Evolutionary conservation across 306 rosid species (phyloP), one percentile per base, ranked within the genome.

Genomic region (Astragalus membranaceus): DNA sequence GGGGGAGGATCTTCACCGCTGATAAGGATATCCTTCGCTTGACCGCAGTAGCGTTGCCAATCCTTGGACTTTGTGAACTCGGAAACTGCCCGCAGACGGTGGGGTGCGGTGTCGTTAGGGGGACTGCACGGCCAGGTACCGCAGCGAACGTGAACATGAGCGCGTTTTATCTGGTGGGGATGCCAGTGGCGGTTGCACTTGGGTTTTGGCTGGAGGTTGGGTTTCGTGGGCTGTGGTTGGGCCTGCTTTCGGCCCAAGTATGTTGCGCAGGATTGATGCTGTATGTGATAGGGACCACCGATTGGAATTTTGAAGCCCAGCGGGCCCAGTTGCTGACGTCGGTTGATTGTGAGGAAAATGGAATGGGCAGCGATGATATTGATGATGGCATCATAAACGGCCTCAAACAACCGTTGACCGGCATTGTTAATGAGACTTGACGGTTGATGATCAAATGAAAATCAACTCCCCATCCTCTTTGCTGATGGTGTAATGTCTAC

Each of bases 81-180:
- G 98, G 98, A 0, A 92, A 92, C 84, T 92, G 98, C 4, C 96
- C 98, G 1, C 98, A 92, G 82, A 92, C 98, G 23, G 98, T 92
- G 3, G 88, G 78, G 0, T 92, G 98, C 54, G 98, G 96, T 3
- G 96, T 92, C 0, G 70, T 92, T 2, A 70, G 98, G 52, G 98
- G 98, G 9, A 85, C 88, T 5, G 98, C 96, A 0, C 65, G 96
- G 10, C 98, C 98, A 1, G 75, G 75, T 32, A 78, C 90, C 30
- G 98, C 98, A 3, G 98, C 98, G 0, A 82, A 84, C 41, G 88
- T 88, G 60, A 92, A 92, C 71, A 74, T 92, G 2, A 55, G 92
- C 55, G 96, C 98, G 8, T 92, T 92, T 68, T 92, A 92, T 72
- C 29, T 89, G 10, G 88, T 92, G 14, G 98, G 98, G 2, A 82